Base-by-base conservation (phyloP, 2,329 filamentous ascomycete genomes). In the Beauveria sp. region DNA sequence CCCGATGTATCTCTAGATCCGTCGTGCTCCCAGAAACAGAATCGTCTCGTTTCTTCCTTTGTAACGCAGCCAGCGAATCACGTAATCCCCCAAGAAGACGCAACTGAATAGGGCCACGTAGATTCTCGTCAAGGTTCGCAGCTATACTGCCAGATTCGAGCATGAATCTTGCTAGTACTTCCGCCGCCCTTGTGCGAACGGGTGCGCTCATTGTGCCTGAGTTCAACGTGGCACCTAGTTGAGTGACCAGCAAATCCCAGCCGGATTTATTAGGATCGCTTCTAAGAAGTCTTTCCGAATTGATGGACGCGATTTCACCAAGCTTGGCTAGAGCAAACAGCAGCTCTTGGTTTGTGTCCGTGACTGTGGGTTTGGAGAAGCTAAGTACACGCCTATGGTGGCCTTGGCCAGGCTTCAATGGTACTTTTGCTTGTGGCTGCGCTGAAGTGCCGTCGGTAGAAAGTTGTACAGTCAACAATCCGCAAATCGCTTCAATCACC, bases 1-100 rank as follows among this genome's bases (percentile, higher is more conserved):
- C 85, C 65, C 88, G 88, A 71, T 96, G 91, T 18, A 96, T 89
- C 61, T 95, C 89, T 20, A 91, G 77, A 66, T 95, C 88, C 0
- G 85, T 86, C 0, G 85, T 76, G 60, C 86, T 83, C 12, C 79
- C 82, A 2, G 83, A 78, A 0, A 88, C 82, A 2, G 83, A 83
- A 1, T 76, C 75, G 10, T 81, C 76, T 2, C 82, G 77, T 34
- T 83, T 77, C 10, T 77, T 75, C 26, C 76, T 74, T 64, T 88
- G 83, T 0, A 93, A 73, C 3, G 72, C 69, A 3, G 61, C 62
- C 1, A 91, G 77, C 18, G 88, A 85, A 65, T 79, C 81, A 61
- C 82, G 84, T 52, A 91, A 79, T 18, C 89, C 85, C 61, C 83
- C 78, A 3, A 96, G 78, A 14, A 93, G 80, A 51, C 88, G 85